Base-by-base conservation (phyloP, 2,329 filamentous ascomycete genomes). In the Lachnellula subtilissima region DNA sequence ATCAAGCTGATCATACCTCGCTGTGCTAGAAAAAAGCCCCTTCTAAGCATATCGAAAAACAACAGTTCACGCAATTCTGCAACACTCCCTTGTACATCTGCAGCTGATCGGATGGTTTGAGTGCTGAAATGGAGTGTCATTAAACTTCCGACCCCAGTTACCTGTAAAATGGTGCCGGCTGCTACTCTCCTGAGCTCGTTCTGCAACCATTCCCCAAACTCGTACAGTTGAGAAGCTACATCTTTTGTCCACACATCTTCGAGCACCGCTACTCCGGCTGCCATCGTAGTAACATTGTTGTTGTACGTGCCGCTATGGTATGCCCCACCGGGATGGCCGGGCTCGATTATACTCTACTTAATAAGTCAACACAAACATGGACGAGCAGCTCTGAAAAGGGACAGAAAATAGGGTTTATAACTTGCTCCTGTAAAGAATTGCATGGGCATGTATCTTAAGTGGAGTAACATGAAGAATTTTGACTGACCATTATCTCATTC, bases 231-330 rank as follows among this genome's bases (percentile, higher is more conserved):
- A 11, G 49, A 37, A 15, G 60, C 62, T 35, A 42, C 55, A 48
- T 40, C 19, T 36, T 53, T 46, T 12, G 48, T 57, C 57, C 52
- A 55, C 14, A 57, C 48, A 17, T 57, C 47, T n/a, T 58, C 55
- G 9, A 57, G 46, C n/a, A 58, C 57, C 12, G 57, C 53, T 22
- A 59, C 36, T 7, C 83, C 84, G 6, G 80, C 79, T 23, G 74
- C 72, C 75, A 86, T 87, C 1, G 78, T 64, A 5, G 56, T 48
- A n/a, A 59, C 53, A 67, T 88, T 88, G 66, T 88, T 88, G 68
- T 87, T 87, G 68, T 85, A 87, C 0, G 84, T 87, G 2, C 84
- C 84, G 0, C 82, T 79, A 62, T 87, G 84, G 0, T 74, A 53
- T 2, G 55, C 66, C 15, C 84, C 71, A 0, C 70, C 67, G 1